phyloP scores from a whole-genome alignment of 371 early-diverging fungal species.

The Mortierella sp. region DNA sequence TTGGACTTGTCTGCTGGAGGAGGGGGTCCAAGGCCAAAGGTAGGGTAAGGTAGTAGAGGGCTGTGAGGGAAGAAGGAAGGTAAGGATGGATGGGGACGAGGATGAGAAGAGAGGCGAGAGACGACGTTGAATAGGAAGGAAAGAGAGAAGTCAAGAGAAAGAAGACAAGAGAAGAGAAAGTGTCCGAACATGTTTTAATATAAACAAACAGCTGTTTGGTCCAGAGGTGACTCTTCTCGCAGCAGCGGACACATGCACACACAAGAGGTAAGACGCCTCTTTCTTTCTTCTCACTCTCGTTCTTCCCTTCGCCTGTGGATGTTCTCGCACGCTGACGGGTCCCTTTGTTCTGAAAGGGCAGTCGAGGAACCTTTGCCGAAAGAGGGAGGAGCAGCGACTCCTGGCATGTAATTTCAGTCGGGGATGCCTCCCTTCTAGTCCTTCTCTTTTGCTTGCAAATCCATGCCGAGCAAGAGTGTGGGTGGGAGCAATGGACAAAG shows the following conservation, averaged over 20 bases:
- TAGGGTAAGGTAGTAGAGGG: neutral
- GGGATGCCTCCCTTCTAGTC: too few relatives aligned
- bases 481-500: neutral
- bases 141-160: neutral
- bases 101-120: neutral
- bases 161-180: neutral
- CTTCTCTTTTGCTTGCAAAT: too few relatives aligned
- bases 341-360: neutral
- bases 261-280: too few relatives aligned
- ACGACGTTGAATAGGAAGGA: neutral
- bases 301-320: neutral
- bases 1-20: neutral
- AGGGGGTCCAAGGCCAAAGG: neutral
- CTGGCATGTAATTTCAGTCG: too few relatives aligned
- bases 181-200: too few relatives aligned
- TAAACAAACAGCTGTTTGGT: too few relatives aligned
- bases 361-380: too few relatives aligned
- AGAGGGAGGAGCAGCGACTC: too few relatives aligned
- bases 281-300: too few relatives aligned
- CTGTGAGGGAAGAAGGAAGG: neutral
- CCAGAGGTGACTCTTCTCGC: too few relatives aligned
- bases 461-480: too few relatives aligned
- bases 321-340: neutral
- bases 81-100: neutral
- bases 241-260: too few relatives aligned